Percentiles rank a stretch among this genome's conserved stretches.
Conservation (phyloP, 2,329 filamentous ascomycete genomes). For the Myotisia sp. region DNA sequence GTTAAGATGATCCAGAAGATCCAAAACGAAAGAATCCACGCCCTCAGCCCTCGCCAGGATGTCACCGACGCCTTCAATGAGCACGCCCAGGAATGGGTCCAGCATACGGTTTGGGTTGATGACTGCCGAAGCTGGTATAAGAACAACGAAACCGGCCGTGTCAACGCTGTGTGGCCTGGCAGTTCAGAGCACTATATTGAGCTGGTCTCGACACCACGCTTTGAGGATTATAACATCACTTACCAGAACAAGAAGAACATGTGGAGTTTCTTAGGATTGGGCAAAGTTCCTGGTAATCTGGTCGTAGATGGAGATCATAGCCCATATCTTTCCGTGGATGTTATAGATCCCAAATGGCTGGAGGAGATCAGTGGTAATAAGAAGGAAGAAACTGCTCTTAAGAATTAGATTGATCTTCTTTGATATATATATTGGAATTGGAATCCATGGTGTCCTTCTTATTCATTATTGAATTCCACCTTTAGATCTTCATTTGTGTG, state of each 20-base stretch:
- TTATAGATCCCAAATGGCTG: conserved; percentile 23
- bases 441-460: no score
- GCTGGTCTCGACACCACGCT: conserved; percentile 27
- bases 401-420: no score
- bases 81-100: conserved; percentile 21
- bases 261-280: conserved; percentile 23
- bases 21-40: conserved; percentile 21
- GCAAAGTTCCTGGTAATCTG: conserved; percentile 18
- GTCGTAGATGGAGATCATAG: conserved; percentile 16
- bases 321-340: conserved; percentile 21
- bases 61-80: conserved; percentile 24
- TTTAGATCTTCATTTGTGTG: no score
- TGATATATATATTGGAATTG: no score
- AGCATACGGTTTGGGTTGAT: conserved; percentile 19
- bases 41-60: conserved; percentile 17
- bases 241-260: conserved; percentile 14
- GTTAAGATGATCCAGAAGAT: conserved; percentile 21
- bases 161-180: conserved; percentile 38
- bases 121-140: conserved; percentile 21
- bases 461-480: no score
- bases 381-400: no score
- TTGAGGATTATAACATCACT: conserved; percentile 32
- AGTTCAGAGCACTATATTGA: conserved; percentile 37
- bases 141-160: conserved; percentile 27
- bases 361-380: conserved; percentile 13